phyloP scores from a whole-genome alignment of 2,329 filamentous ascomycete genomes.

The Penicillium oxalicum region DNA sequence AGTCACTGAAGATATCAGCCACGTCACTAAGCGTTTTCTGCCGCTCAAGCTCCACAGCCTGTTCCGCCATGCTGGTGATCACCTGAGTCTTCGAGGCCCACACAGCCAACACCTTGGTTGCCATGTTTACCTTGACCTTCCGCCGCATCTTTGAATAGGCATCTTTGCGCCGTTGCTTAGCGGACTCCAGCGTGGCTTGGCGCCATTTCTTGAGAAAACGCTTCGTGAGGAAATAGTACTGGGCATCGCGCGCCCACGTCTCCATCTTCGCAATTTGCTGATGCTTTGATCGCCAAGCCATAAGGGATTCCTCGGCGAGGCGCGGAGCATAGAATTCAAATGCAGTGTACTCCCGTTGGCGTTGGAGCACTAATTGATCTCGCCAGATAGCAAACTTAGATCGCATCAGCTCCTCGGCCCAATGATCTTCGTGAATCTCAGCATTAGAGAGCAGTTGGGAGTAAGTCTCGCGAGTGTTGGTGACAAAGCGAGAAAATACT shows the following conservation, averaged over 20 bases:
- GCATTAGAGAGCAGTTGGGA: conserved; percentile 34
- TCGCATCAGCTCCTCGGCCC: conserved; percentile 29
- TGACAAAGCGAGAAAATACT: conserved; percentile 36
- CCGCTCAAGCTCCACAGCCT: conserved; percentile 35
- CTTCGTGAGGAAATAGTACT: conserved; percentile 51
- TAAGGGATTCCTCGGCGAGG: conserved; percentile 36
- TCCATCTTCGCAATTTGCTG: conserved; percentile 45
- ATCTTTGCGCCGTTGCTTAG: conserved; percentile 49
- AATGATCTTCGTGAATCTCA: conserved; percentile 29
- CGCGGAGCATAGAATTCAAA: conserved; percentile 41
- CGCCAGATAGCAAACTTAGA: conserved; percentile 36
- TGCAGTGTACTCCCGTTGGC: conserved; percentile 37
- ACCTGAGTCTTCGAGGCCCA: conserved; percentile 34
- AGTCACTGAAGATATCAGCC: conserved; percentile 36
- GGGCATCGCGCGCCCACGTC: conserved; percentile 50
- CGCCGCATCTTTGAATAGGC: conserved; percentile 51
- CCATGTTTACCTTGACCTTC: conserved; percentile 50
- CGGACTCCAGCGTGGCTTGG: conserved; percentile 44
- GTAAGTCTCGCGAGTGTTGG: conserved; percentile 35
- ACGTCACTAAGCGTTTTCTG: conserved; percentile 30
- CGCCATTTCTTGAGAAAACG: conserved; percentile 48
- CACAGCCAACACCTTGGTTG: conserved; percentile 35
- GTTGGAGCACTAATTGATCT: conserved; percentile 33
- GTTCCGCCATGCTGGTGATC: conserved; percentile 33
- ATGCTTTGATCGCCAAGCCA: conserved; percentile 32